Conservation (phyloP, 2,329 filamentous ascomycete species). For the Leptodontidium sp. region DNA sequence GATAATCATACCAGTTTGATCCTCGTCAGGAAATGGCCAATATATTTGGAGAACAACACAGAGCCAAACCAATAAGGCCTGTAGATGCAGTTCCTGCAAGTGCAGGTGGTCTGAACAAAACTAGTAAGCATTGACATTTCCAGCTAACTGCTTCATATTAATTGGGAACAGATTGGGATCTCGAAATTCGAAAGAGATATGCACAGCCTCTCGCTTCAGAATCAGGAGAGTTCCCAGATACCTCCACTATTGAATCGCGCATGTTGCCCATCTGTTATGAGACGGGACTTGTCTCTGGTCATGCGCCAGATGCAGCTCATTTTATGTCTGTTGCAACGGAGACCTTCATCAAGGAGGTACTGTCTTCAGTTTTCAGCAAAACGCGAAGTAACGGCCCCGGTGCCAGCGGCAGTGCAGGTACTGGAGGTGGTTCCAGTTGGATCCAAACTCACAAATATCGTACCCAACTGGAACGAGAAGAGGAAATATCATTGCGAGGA, state of each 20-base stretch:
- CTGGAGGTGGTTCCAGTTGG: constrained; percentile 72
- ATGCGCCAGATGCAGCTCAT: constrained; percentile 66
- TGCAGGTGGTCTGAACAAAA: constrained; percentile 78
- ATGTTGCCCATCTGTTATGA: constrained; percentile 77
- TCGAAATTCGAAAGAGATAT: constrained; percentile 73
- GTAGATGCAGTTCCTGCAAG: constrained; percentile 71
- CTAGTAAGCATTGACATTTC: constrained; percentile 56
- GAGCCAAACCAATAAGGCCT: constrained; percentile 51
- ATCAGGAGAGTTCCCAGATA: constrained; percentile 74
- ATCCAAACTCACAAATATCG: constrained; percentile 84
- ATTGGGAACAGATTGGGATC: constrained; percentile 63
- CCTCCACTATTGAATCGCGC: constrained; percentile 66
- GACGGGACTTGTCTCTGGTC: constrained; percentile 66
- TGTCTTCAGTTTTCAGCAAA: constrained; percentile 69
- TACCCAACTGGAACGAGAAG: constrained; percentile 77
- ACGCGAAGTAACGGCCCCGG: constrained; percentile 72
- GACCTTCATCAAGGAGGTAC: constrained; percentile 71
- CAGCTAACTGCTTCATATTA: constrained; percentile 3
- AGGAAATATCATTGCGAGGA: constrained; percentile 75
- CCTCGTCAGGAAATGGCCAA: constrained; percentile 44
- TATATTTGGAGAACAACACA: constrained; percentile 47
- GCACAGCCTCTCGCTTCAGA: constrained; percentile 70
- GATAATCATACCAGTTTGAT: constrained; percentile 41
- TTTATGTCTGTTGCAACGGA: constrained; percentile 73
- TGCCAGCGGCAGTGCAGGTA: constrained; percentile 66